A percentile compares a stretch with the other conserved stretches of the same genome.
Evolutionary conservation across 2,329 filamentous ascomycete species (phyloP).

Genomic region (Fusarium oxysporum): DNA sequence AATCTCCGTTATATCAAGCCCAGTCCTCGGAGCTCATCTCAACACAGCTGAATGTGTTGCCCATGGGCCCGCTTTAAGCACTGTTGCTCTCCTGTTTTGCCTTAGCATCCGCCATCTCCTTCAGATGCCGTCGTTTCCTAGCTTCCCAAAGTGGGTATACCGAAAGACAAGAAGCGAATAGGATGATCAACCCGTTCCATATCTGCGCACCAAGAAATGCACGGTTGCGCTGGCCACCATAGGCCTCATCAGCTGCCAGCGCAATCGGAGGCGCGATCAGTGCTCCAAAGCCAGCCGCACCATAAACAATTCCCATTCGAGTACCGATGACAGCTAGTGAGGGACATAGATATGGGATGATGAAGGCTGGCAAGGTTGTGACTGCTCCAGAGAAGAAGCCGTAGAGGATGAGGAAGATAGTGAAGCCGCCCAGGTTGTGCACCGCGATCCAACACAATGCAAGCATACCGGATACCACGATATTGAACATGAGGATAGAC

Average conservation of each 20-base stretch:
- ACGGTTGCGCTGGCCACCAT: neutral
- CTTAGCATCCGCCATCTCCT: neutral
- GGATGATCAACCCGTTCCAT: neutral
- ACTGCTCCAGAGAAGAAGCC: neutral
- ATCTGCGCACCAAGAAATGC: neutral
- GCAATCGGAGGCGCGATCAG: neutral
- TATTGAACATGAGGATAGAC: neutral
- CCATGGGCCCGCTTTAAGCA: no score
- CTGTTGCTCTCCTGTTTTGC: neutral
- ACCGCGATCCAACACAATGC: neutral
- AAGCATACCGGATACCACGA: neutral
- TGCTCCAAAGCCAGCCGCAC: neutral
- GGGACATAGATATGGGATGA: neutral
- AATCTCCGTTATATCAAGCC: no score
- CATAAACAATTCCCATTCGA: neutral
- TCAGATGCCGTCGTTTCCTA: neutral
- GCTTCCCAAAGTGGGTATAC: neutral
- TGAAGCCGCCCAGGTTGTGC: neutral
- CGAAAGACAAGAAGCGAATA: neutral
- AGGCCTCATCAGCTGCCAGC: neutral
- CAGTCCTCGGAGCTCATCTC: no score
- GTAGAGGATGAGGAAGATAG: neutral
- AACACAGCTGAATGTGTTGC: no score
- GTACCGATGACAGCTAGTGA: neutral
- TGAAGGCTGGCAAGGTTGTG: neutral